These are phyloP conservation scores for Hypoxylon rubiginosum DNA, from an alignment of 2,329 filamentous ascomycete species.

Conservation along the genomic window DNA sequence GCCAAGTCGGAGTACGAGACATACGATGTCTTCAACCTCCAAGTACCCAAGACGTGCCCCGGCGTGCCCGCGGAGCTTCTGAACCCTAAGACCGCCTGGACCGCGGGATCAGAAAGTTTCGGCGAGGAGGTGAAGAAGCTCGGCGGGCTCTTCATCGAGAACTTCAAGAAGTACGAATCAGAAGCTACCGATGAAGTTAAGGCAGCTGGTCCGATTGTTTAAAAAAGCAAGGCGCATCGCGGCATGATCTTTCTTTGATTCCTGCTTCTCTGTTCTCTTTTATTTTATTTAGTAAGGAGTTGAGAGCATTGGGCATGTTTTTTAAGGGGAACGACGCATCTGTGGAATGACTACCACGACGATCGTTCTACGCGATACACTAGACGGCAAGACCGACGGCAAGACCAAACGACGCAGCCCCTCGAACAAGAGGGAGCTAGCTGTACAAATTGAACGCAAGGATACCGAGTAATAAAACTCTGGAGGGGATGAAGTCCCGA, in stretches of 20 bases:
- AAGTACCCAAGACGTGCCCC: constrained; percentile 92
- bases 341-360: constrained; percentile 22
- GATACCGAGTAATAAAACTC: constrained; percentile 15
- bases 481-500: background rate
- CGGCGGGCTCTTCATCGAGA: constrained; percentile 89
- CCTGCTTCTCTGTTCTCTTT: constrained; percentile 21
- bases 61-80: constrained; percentile 91
- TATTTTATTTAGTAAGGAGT: constrained; percentile 33
- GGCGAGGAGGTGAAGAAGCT: constrained; percentile 90
- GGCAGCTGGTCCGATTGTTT: constrained; percentile 69
- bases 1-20: constrained; percentile 93
- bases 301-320: constrained; percentile 26
- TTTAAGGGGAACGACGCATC: constrained; percentile 30
- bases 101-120: constrained; percentile 84
- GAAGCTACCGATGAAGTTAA: constrained; percentile 86
- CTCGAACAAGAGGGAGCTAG: background rate
- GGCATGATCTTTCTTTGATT: constrained; percentile 28
- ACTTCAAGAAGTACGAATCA: constrained; percentile 95
- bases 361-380: constrained; percentile 25
- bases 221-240: constrained; percentile 41
- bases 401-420: constrained; percentile 10
- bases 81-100: constrained; percentile 96
- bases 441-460: constrained; percentile 29
- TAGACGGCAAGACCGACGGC: constrained; percentile 14
- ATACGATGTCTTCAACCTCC: constrained; percentile 96